Evolutionary conservation across 805 yeast genomes (phyloP).

Genomic region (Kregervanrija pseudodelftensis): DNA sequence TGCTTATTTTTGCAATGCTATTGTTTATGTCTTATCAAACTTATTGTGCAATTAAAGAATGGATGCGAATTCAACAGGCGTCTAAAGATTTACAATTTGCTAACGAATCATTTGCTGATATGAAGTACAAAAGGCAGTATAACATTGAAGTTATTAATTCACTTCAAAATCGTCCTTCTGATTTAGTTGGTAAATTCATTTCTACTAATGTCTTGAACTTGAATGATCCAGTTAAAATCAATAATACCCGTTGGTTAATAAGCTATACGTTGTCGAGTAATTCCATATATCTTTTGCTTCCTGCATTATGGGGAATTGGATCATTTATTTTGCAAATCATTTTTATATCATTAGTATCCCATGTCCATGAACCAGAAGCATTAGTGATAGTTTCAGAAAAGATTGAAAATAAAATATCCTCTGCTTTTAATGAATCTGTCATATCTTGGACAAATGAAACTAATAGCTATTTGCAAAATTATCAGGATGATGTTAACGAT

Average conservation of each 20-base stretch:
- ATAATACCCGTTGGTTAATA: conserved; percentile 35
- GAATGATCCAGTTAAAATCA: conserved; percentile 8
- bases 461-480: conserved; percentile 42
- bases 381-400: conserved; percentile 6
- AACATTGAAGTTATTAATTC: conserved; percentile 22
- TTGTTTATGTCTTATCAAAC: conserved; percentile 35
- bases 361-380: no score
- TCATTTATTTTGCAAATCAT: conserved; percentile 48
- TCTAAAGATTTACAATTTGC: conserved; percentile 17
- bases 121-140: conserved; percentile 7
- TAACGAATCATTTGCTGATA: conserved; percentile 12
- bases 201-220: conserved; percentile 10
- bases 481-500: conserved; percentile 50
- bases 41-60: conserved; percentile 37
- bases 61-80: conserved; percentile 39
- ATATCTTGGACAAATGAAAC: conserved; percentile 47
- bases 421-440: conserved; percentile 27
- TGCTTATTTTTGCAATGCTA: conserved; percentile 36
- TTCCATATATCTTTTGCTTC: conserved; percentile 40
- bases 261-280: conserved; percentile 47
- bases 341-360: conserved; percentile 26
- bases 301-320: conserved; percentile 53
- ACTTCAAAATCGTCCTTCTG: conserved; percentile 18
- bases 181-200: conserved; percentile 13
- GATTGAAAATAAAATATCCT: conserved; percentile 9